Percentiles rank a stretch among this genome's conserved stretches.
Evolutionary conservation across 371 early-diverging fungal genomes (phyloP).

Genomic region (Funneliformis caledonium): DNA sequence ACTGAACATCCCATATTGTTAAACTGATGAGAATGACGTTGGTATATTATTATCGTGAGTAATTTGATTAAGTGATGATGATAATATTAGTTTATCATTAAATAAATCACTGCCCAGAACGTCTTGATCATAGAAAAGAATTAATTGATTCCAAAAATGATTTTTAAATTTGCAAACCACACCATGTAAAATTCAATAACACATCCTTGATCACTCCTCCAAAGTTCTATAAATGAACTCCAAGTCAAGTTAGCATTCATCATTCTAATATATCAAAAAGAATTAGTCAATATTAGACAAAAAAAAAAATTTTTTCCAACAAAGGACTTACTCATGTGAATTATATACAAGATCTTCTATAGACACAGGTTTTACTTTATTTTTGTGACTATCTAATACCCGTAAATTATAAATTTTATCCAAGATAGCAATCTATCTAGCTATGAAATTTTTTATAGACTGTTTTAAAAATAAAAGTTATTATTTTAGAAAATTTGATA

Average conservation of each 20-base stretch:
- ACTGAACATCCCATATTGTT: too few species aligned
- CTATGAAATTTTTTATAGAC: neutral
- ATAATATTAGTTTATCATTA: neutral
- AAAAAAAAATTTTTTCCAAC: neutral
- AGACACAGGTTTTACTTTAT: neutral
- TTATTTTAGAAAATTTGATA: neutral
- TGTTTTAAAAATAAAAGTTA: neutral
- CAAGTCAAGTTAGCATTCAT: neutral
- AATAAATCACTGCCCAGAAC: neutral
- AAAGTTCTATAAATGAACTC: conserved; percentile 3
- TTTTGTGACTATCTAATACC: too few species aligned
- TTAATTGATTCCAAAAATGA: neutral
- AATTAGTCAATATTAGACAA: neutral
- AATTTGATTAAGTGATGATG: neutral
- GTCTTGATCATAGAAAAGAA: neutral
- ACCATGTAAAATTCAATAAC: neutral
- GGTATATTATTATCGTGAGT: too few species aligned
- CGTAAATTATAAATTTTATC: neutral
- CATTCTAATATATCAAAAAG: neutral
- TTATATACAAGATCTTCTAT: conserved; percentile 20
- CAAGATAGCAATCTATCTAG: neutral
- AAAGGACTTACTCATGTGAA: neutral
- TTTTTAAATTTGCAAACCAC: neutral
- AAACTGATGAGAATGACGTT: too few species aligned
- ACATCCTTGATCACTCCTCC: neutral